These are phyloP conservation scores for Solanum virginianum DNA, from an alignment of 257 asterid genomes.

Conservation along the genomic window DNA sequence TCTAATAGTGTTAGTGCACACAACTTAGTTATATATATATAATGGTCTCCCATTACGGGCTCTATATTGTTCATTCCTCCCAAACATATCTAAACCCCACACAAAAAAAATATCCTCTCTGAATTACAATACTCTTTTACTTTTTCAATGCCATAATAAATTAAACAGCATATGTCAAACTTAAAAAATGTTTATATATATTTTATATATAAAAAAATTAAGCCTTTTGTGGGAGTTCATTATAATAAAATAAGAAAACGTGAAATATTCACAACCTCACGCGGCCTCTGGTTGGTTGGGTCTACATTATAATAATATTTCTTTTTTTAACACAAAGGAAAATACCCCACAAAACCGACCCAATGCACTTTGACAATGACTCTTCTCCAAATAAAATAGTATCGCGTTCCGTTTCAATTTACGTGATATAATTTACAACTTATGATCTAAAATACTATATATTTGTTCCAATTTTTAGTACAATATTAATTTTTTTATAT, in stretches of 20 bases:
- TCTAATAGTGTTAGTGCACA: background rate
- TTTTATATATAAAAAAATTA: background rate
- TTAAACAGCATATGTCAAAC: background rate
- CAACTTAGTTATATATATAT: background rate
- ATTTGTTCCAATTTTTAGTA: too few relatives aligned
- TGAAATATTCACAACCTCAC: slow-evolving; percentile 4
- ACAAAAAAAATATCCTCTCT: background rate
- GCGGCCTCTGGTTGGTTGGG: slow-evolving; percentile 18
- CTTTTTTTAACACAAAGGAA: background rate
- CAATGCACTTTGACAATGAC: slow-evolving; percentile 26
- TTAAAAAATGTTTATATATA: background rate
- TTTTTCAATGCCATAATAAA: background rate
- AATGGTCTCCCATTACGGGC: background rate
- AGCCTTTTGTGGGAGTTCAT: background rate
- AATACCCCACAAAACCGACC: slow-evolving; percentile 24
- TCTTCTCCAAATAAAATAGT: slow-evolving; percentile 15
- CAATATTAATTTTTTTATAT: too few relatives aligned
- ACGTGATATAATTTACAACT: too few relatives aligned
- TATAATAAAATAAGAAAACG: background rate
- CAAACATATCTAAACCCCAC: background rate
- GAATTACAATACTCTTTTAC: too few relatives aligned
- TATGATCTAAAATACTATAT: too few relatives aligned
- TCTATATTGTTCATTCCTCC: background rate
- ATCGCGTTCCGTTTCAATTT: too few relatives aligned
- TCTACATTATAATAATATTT: slow-evolving; percentile 7